Evolutionary conservation across 1,284 basidiomycete genomes (phyloP).

Genomic region (Cutaneotrichosporon sp.): DNA sequence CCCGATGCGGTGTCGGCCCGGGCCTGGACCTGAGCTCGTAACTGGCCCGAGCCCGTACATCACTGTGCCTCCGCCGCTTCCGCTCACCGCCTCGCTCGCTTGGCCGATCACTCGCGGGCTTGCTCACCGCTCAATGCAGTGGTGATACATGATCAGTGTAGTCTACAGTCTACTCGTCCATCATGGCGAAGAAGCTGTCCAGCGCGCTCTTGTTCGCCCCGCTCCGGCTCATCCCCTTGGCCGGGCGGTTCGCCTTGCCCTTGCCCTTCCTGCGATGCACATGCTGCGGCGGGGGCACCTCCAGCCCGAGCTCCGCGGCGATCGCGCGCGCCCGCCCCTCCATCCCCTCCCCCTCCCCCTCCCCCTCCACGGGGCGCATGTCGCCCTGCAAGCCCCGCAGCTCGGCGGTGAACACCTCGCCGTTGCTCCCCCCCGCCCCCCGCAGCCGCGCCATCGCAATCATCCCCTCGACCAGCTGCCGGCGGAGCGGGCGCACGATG

Average conservation of each 20-base stretch:
- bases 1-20: no score
- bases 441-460: background rate
- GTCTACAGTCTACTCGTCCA: background rate
- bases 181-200: background rate
- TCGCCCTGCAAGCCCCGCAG: background rate
- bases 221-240: background rate
- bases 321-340: background rate
- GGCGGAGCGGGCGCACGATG: background rate
- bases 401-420: background rate
- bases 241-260: background rate
- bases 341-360: background rate
- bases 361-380: background rate
- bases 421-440: background rate
- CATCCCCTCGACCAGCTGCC: background rate
- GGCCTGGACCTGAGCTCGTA: no score
- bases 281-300: background rate
- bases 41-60: no score
- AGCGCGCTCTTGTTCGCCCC: background rate
- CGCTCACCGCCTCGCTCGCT: no score
- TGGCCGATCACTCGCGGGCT: no score
- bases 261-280: background rate
- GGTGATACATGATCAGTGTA: background rate
- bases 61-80: no score
- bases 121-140: background rate
- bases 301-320: background rate